Base-by-base conservation (phyloP, 192 early-diverging fungal genomes). In the Podila verticillata region DNA sequence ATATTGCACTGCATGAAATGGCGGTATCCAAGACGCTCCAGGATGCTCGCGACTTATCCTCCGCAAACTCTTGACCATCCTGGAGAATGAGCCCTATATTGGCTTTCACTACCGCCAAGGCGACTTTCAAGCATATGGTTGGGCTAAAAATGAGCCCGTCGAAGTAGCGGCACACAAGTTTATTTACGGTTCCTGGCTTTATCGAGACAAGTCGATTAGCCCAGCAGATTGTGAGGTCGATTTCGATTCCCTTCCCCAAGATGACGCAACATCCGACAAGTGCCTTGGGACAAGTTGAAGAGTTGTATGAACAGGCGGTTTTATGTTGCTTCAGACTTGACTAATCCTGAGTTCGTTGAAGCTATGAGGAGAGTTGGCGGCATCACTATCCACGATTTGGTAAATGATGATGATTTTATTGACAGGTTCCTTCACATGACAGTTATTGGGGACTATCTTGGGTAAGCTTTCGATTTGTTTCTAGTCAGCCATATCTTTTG, bases 201-300 rank as follows among this genome's bases (percentile, higher is more conserved):
- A 60, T 13, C 59, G 59, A 10, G 17, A 26, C 59, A 60, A 60
- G 28, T 44, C 32, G 61, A 44, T n/a, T 24, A 35, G 36, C 12
- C 36, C 36, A 39, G 10, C 36, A 26, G 39, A 48, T 35, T 44
- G 36, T 35, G 61, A 44, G 20, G 26, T 63, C 61, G 61, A 63
- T 28, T 63, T 63, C n/a, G 26, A 35, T 44, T 7, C 35, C n/a
- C 34, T 63, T 35, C 34, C n/a, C 7, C 34, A 26, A 7, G 35
- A 63, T 63, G 36, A 24, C n/a, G 8, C 61, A 35, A 63, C 15
- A 26, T 44, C 36, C 61, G 61, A 63, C 61, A 63, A 44, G 36
- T 44, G 61, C 61, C 61, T 24, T 63, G 61, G 61, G 61, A 63
- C 35, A 63, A 63, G 32, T 26, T 63, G 35, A n/a, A 35, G n/a